Conservation (phyloP, 2,329 filamentous ascomycete genomes). For the Penicillium janthinellum region DNA sequence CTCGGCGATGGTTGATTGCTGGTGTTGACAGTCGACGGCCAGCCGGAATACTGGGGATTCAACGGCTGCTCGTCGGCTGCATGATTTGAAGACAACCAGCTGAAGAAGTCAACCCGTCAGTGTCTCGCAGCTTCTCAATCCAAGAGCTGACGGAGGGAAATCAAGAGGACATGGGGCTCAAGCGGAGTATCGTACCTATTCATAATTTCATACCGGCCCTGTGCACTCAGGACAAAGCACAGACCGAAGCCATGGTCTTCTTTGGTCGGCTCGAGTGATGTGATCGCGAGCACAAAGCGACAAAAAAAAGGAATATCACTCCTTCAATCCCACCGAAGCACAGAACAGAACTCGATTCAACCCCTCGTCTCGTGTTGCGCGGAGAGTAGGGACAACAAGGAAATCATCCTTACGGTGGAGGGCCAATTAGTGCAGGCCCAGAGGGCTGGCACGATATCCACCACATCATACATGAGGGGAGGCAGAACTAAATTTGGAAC, state of each 20-base stretch:
- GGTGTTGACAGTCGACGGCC: slow-evolving; percentile 34
- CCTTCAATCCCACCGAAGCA: slow-evolving; percentile 22
- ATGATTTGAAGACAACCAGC: slow-evolving; percentile 37
- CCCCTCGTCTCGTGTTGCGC: slow-evolving; percentile 30
- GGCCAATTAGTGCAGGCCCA: slow-evolving; percentile 24
- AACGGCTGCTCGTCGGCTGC: slow-evolving; percentile 36
- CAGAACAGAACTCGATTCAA: background rate
- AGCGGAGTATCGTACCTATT: slow-evolving; percentile 38
- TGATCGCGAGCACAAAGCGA: slow-evolving; percentile 15
- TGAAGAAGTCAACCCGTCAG: slow-evolving; percentile 30
- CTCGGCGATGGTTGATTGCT: slow-evolving; percentile 40
- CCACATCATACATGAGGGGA: slow-evolving; percentile 2
- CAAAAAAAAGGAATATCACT: slow-evolving; percentile 21
- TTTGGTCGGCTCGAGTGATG: slow-evolving; percentile 23
- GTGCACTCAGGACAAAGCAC: slow-evolving; percentile 27
- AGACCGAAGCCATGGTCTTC: slow-evolving; percentile 32
- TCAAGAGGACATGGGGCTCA: slow-evolving; percentile 5
- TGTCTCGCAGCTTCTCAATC: slow-evolving; percentile 8
- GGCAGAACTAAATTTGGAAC: slow-evolving; percentile 31
- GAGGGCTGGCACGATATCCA: slow-evolving; percentile 23
- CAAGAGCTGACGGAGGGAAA: background rate
- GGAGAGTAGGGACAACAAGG: slow-evolving; percentile 19
- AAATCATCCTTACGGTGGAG: slow-evolving; percentile 15
- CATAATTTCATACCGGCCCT: slow-evolving; percentile 43
- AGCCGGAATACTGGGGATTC: slow-evolving; percentile 33